Conservation (phyloP, 805 yeast species). For the Myxozyma neotropica region DNA sequence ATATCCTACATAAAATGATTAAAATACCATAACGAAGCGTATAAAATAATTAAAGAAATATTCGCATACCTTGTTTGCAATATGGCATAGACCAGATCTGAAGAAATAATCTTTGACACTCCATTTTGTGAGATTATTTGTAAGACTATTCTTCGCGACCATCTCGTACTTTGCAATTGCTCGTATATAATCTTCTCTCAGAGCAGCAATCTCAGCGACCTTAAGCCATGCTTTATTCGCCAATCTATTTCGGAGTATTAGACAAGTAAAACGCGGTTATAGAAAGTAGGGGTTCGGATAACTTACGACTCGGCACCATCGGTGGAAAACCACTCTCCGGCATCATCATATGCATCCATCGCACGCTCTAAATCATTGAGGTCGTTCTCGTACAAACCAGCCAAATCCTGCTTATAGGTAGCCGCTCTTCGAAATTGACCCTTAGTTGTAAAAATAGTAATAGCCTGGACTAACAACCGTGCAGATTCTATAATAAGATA, state of each 20-base stretch:
- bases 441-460: conserved; percentile 77
- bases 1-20: conserved; percentile 52
- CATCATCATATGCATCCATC: conserved; percentile 76
- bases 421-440: conserved; percentile 98
- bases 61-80: conserved; percentile 60
- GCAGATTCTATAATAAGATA: conserved; percentile 58
- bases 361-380: conserved; percentile 70
- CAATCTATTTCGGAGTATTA: conserved; percentile 40
- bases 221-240: conserved; percentile 85
- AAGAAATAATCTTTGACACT: conserved; percentile 87
- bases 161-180: conserved; percentile 79
- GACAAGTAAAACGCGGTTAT: not conserved
- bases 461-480: conserved; percentile 71
- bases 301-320: conserved; percentile 83
- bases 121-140: conserved; percentile 82
- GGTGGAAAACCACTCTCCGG: conserved; percentile 93
- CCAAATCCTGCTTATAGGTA: conserved; percentile 87
- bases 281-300: not conserved
- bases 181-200: conserved; percentile 68
- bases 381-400: conserved; percentile 78
- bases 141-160: conserved; percentile 73
- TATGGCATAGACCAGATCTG: conserved; percentile 77
- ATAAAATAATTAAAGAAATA: too few relatives aligned
- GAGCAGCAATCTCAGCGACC: conserved; percentile 85
- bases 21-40: not conserved